Evolutionary conservation across 2,329 filamentous ascomycete genomes (phyloP).

Genomic region (Fulvia fulva): DNA sequence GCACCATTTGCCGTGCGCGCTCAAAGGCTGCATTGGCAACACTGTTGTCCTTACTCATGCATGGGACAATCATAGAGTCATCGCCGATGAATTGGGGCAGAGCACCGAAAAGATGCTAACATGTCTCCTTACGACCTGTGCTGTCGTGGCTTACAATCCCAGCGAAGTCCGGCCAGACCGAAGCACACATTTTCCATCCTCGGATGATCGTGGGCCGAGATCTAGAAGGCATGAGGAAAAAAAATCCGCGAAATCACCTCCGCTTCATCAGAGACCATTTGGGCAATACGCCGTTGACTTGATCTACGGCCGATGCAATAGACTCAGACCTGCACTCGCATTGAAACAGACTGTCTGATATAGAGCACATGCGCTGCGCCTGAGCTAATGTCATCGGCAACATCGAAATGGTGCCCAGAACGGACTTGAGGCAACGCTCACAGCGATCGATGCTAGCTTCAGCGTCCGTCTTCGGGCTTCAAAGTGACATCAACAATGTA

Average conservation of each 20-base stretch:
- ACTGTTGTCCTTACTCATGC: not conserved
- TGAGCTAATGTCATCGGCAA: not conserved
- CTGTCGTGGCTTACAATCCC: not conserved
- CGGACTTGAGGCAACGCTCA: not conserved
- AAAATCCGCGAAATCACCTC: not conserved
- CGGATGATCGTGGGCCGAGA: not conserved
- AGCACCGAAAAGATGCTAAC: not conserved
- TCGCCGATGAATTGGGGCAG: not conserved
- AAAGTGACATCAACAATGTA: no score
- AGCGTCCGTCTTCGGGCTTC: no score
- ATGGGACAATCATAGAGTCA: not conserved
- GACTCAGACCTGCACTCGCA: not conserved
- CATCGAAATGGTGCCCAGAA: not conserved
- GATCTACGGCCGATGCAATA: not conserved
- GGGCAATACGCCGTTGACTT: not conserved
- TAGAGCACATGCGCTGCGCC: not conserved
- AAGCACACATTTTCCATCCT: not conserved
- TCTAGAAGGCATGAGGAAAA: not conserved
- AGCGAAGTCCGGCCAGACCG: not conserved
- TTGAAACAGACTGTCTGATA: not conserved
- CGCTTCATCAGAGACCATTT: not conserved
- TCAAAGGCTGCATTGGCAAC: not conserved
- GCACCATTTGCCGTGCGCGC: not conserved
- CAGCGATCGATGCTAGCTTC: not conserved
- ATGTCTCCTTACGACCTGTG: not conserved